phyloP scores from a whole-genome alignment of 192 early-diverging fungal species.

The Gryganskiella cystojenkinii region DNA sequence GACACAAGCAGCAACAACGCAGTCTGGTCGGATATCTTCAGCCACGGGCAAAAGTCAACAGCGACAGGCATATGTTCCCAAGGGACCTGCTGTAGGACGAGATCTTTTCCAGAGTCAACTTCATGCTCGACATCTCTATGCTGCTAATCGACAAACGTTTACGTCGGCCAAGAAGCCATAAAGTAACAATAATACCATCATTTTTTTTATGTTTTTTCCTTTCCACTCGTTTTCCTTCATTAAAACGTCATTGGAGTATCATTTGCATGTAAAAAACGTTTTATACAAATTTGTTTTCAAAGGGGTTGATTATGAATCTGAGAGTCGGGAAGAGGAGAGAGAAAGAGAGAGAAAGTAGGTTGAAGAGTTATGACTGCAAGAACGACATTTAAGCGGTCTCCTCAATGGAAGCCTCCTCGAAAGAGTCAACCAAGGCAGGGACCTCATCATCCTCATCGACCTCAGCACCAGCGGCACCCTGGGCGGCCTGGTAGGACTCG shows the following conservation, averaged over 20 bases:
- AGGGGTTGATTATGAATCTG: background rate
- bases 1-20: no score
- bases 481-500: conserved; percentile 77
- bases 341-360: background rate
- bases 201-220: no score
- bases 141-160: conserved; percentile 4
- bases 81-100: background rate
- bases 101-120: no score
- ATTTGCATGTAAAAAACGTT: background rate
- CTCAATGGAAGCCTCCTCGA: conserved; percentile 50
- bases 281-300: background rate
- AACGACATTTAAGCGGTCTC: conserved; percentile 35
- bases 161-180: background rate
- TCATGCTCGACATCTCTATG: background rate
- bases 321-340: background rate
- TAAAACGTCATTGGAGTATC: no score
- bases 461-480: conserved; percentile 33
- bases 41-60: background rate
- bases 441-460: conserved; percentile 17
- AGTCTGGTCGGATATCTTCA: background rate
- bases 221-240: no score
- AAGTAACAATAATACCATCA: background rate
- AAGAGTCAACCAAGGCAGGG: conserved; percentile 62
- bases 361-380: background rate
- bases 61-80: background rate